phyloP scores from a whole-genome alignment of 495 filamentous ascomycete species.

The Penicilliopsis zonata region DNA sequence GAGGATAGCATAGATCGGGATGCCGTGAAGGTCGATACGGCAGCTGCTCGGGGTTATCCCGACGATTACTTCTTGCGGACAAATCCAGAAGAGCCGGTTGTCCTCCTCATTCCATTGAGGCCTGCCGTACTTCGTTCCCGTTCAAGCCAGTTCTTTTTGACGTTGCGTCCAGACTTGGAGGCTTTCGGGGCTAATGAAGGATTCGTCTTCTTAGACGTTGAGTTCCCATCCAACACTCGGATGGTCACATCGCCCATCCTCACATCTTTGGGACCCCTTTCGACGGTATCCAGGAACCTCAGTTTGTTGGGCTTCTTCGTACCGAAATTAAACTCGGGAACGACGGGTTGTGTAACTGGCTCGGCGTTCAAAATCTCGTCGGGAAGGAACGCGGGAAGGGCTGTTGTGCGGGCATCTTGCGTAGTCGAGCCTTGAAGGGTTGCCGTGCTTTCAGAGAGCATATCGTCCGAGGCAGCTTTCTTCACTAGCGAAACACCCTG shows the following conservation, averaged over 20 bases:
- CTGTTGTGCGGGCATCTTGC: constrained; percentile 22
- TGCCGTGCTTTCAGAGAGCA: constrained; percentile 26
- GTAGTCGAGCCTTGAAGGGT: constrained; percentile 31
- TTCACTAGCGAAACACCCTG: constrained; percentile 10
- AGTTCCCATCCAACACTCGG: constrained; percentile 35
- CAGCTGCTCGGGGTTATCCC: too few species aligned
- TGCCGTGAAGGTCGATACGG: background rate
- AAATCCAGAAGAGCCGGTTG: constrained; percentile 27
- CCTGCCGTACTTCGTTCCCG: constrained; percentile 22
- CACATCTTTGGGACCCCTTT: constrained; percentile 43
- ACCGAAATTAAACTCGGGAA: constrained; percentile 16
- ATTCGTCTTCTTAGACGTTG: constrained; percentile 18
- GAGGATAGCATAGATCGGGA: background rate
- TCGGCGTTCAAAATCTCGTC: constrained; percentile 40
- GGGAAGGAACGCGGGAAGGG: constrained; percentile 38
- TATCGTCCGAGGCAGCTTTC: constrained; percentile 14
- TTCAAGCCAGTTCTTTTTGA: constrained; percentile 38
- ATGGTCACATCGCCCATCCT: constrained; percentile 39
- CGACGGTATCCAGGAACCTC: constrained; percentile 36
- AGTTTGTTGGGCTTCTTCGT: constrained; percentile 32
- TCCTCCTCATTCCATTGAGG: constrained; percentile 29
- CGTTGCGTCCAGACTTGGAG: constrained; percentile 30
- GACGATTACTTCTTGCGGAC: constrained; percentile 20
- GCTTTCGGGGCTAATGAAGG: constrained; percentile 36
- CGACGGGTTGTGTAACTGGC: constrained; percentile 26